Evolutionary conservation across 495 filamentous ascomycete genomes (phyloP).

Genomic region (Emericellopsis terricola): DNA sequence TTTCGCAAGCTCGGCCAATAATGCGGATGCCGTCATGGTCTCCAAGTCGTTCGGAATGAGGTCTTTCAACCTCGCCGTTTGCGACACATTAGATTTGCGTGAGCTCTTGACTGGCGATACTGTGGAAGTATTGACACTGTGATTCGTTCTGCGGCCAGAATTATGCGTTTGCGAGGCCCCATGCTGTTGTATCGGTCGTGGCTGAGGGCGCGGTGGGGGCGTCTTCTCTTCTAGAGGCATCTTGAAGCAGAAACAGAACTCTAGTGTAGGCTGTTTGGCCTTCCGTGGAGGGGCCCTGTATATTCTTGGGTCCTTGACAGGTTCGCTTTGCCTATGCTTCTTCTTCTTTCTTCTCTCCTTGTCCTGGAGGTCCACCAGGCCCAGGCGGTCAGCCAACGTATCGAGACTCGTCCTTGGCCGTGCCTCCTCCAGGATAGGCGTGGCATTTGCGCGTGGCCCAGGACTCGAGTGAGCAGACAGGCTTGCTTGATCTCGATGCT

Average conservation of each 20-base stretch:
- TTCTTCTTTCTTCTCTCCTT: constrained; percentile 10
- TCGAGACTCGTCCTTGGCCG: constrained; percentile 51
- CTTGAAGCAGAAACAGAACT: constrained; percentile 27
- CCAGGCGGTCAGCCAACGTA: constrained; percentile 61
- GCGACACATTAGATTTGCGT: constrained; percentile 15
- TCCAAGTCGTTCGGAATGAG: constrained; percentile 46
- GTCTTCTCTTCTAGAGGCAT: constrained; percentile 19
- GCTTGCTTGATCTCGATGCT: constrained; percentile 76
- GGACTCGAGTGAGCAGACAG: constrained; percentile 22
- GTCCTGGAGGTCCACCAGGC: constrained; percentile 40
- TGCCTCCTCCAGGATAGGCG: constrained; percentile 24
- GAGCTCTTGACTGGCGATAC: constrained; percentile 17
- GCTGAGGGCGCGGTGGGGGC: constrained; percentile 14
- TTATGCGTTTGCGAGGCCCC: constrained; percentile 16
- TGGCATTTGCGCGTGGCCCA: constrained; percentile 13
- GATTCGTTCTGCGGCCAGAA: constrained; percentile 9
- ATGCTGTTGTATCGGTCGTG: constrained; percentile 7
- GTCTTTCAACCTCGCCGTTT: constrained; percentile 38
- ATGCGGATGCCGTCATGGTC: constrained; percentile 42
- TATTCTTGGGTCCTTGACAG: constrained; percentile 8
- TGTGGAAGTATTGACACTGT: constrained; percentile 10
- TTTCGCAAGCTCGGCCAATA: constrained; percentile 64
- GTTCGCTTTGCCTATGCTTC: constrained; percentile 1
- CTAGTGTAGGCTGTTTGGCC: constrained; percentile 9
- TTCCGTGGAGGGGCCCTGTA: constrained; percentile 11